phyloP scores from a whole-genome alignment of 768 basidiomycete species.

The Cubamyces lactineus region DNA sequence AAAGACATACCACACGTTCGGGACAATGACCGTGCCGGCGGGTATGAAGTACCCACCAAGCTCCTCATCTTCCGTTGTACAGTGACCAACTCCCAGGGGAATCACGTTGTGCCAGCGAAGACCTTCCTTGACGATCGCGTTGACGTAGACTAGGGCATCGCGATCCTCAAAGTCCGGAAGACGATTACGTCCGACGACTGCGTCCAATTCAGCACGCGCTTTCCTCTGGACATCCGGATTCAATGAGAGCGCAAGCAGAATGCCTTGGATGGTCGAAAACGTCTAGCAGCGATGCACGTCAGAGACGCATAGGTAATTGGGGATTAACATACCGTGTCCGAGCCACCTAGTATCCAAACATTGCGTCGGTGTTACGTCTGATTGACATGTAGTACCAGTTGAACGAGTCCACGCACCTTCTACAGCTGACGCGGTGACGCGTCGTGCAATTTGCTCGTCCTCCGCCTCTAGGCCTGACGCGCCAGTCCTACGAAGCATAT shows the following conservation, averaged over 20 bases:
- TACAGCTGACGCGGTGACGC: not conserved
- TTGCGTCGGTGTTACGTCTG: no score
- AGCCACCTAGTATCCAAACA: not conserved
- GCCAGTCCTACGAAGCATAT: not conserved
- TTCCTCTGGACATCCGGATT: slow-evolving; percentile 9
- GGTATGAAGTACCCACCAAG: slow-evolving; percentile 30
- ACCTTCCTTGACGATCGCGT: slow-evolving; percentile 14
- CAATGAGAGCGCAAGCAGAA: slow-evolving; percentile 12
- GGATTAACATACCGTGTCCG: slow-evolving; percentile 2
- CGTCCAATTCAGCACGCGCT: slow-evolving; percentile 14
- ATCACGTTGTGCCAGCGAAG: slow-evolving; percentile 17
- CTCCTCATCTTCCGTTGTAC: slow-evolving; percentile 30
- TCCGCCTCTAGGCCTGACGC: not conserved
- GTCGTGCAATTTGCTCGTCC: not conserved
- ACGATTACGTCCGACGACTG: slow-evolving; percentile 10
- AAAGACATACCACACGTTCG: slow-evolving; percentile 30
- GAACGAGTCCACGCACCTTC: not conserved
- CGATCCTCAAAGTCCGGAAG: slow-evolving; percentile 13
- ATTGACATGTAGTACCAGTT: not conserved
- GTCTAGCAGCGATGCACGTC: not conserved
- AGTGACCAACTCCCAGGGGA: slow-evolving; percentile 29
- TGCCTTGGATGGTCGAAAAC: not conserved
- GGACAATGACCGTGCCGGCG: slow-evolving; percentile 25
- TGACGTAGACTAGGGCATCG: slow-evolving; percentile 12
- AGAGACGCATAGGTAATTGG: not conserved